These are phyloP conservation scores for Didymosphaeria variabile DNA, from an alignment of 2,329 filamentous ascomycete species.

Conservation along the genomic window DNA sequence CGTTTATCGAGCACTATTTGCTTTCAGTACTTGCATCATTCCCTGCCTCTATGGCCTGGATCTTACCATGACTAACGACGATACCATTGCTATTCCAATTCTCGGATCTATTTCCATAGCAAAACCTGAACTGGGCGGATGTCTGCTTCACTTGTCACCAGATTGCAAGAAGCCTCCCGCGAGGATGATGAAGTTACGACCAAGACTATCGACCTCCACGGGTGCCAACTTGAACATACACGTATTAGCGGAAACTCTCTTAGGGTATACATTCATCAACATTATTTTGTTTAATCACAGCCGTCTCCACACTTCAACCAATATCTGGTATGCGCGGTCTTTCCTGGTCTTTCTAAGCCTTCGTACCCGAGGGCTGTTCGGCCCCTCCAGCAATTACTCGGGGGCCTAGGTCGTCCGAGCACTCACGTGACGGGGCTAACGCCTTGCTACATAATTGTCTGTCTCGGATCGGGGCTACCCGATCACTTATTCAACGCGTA, in stretches of 20 bases:
- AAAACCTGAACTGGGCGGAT: conserved; percentile 39
- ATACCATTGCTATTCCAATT: conserved; percentile 49
- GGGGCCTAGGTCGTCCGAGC: neutral
- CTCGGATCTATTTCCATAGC: conserved; percentile 41
- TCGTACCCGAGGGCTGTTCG: conserved; percentile 10
- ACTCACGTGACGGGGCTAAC: neutral
- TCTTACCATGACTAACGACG: conserved; percentile 45
- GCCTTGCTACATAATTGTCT: neutral
- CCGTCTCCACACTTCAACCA: conserved; percentile 24
- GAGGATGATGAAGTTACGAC: conserved; percentile 49
- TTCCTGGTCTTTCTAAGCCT: conserved; percentile 15
- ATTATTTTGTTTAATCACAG: conserved; percentile 31
- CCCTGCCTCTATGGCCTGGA: conserved; percentile 36
- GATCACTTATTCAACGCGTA: conserved; percentile 7
- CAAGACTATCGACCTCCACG: conserved; percentile 51
- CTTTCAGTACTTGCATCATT: conserved; percentile 39
- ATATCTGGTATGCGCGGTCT: conserved; percentile 48
- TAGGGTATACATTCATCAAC: conserved; percentile 16
- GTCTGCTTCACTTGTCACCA: conserved; percentile 30
- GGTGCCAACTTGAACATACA: conserved; percentile 50
- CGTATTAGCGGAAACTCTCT: conserved; percentile 27
- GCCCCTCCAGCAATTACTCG: neutral
- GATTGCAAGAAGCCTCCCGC: conserved; percentile 38
- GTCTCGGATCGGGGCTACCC: conserved; percentile 11
- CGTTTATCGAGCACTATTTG: conserved; percentile 44